Conservation (phyloP, 257 asterid species). For the Plantago elongata region DNA sequence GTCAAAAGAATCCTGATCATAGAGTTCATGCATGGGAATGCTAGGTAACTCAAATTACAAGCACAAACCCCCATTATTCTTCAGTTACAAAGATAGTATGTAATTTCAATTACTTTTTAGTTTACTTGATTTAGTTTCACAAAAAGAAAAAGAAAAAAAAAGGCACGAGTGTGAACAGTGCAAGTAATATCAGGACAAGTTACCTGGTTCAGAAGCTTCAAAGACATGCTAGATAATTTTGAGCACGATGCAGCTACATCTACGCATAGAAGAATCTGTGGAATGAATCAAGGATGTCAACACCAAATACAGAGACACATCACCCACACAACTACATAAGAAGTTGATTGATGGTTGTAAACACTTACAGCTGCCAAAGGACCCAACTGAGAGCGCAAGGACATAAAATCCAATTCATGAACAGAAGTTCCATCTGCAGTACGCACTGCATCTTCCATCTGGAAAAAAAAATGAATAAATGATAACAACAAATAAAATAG, state of each 20-base stretch:
- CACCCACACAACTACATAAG: slow-evolving; percentile 23
- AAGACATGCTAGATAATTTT: slow-evolving; percentile 59
- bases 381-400: slow-evolving; percentile 83
- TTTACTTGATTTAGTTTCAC: too few species aligned
- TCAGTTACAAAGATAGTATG: background rate
- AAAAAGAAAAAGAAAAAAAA: slow-evolving; percentile 3
- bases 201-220: slow-evolving; percentile 89
- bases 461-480: background rate
- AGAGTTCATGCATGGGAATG: background rate
- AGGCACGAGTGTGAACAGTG: slow-evolving; percentile 10
- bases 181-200: slow-evolving; percentile 25
- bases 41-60: background rate
- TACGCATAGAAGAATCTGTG: slow-evolving; percentile 84
- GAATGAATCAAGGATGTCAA: slow-evolving; percentile 23
- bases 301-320: slow-evolving; percentile 23
- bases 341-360: slow-evolving; percentile 24
- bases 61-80: background rate
- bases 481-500: too few species aligned
- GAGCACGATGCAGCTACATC: slow-evolving; percentile 92
- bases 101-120: background rate
- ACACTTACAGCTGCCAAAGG: slow-evolving; percentile 85
- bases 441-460: slow-evolving; percentile 90
- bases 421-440: slow-evolving; percentile 79
- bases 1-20: background rate
- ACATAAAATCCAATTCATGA: slow-evolving; percentile 72